Evolutionary conservation across 2,329 filamentous ascomycete genomes (phyloP).

Genomic region (Arthroderma sp.): DNA sequence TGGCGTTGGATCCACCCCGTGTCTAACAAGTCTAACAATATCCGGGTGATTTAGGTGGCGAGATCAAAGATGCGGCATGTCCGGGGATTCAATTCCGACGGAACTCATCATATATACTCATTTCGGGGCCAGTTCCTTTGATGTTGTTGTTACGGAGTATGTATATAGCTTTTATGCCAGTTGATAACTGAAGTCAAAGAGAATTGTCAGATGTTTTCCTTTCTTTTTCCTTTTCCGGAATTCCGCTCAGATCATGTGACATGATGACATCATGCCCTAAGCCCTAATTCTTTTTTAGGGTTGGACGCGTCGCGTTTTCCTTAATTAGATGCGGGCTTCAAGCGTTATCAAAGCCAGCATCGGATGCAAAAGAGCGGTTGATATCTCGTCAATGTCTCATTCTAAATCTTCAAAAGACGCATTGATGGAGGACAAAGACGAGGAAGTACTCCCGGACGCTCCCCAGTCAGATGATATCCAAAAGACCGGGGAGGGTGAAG

Average conservation of each 20-base stretch:
- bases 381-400: not conserved
- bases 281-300: not conserved
- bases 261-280: not conserved
- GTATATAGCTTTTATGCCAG: not conserved
- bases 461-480: slow-evolving; percentile 5
- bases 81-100: not conserved
- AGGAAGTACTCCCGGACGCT: slow-evolving; percentile 10
- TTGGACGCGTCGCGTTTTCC: slow-evolving; percentile 3
- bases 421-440: slow-evolving; percentile 9
- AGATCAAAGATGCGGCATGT: not conserved
- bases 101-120: not conserved
- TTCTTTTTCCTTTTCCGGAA: not conserved
- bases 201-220: not conserved
- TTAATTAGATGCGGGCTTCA: not conserved
- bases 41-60: not conserved
- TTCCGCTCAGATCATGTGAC: not conserved
- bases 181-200: not conserved
- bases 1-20: not conserved
- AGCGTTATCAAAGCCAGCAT: no score
- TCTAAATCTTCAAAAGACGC: not conserved
- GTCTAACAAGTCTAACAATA: not conserved
- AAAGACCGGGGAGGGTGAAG: not conserved
- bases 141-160: no score
- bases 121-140: no score
- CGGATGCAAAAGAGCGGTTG: not conserved